phyloP scores from a whole-genome alignment of 768 basidiomycete genomes.

The Asterophora lycoperdoides region DNA sequence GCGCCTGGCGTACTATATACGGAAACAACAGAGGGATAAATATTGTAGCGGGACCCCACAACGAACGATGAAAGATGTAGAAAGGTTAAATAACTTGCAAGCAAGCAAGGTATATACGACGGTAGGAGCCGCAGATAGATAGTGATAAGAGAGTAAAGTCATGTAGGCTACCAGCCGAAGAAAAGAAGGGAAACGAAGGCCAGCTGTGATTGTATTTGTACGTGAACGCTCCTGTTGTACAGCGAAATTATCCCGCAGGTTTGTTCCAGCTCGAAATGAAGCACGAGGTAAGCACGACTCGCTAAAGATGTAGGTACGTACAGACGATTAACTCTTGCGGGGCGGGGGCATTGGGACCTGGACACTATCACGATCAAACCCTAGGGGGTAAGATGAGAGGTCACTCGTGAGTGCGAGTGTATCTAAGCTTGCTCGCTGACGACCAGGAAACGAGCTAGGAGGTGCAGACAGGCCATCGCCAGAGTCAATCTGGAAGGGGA shows the following conservation, averaged over 20 bases:
- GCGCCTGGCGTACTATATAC: background rate
- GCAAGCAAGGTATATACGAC: slow-evolving; percentile 1
- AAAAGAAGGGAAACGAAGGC: background rate
- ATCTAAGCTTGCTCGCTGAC: slow-evolving; percentile 78
- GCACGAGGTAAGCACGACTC: slow-evolving; percentile 4
- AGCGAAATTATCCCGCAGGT: slow-evolving; percentile 14
- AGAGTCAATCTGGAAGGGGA: slow-evolving; percentile 83
- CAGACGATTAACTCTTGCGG: slow-evolving; percentile 14
- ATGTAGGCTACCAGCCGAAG: background rate
- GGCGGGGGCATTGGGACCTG: slow-evolving; percentile 23
- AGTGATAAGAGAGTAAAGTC: slow-evolving; percentile 3
- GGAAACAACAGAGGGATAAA: slow-evolving; percentile 8
- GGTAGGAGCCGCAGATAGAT: slow-evolving; percentile 1
- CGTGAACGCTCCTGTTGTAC: slow-evolving; percentile 14
- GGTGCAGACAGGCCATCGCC: slow-evolving; percentile 38
- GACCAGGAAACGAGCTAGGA: slow-evolving; percentile 36
- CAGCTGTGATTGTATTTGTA: slow-evolving; percentile 2
- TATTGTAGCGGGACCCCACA: slow-evolving; percentile 3
- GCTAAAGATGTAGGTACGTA: background rate
- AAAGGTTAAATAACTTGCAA: slow-evolving; percentile 6
- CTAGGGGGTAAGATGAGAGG: slow-evolving; percentile 78
- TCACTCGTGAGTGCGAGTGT: slow-evolving; percentile 81
- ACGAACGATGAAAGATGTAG: slow-evolving; percentile 5
- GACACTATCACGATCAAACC: slow-evolving; percentile 55
- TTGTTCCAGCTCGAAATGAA: slow-evolving; percentile 11